Conservation (phyloP, 1,139 yeast species). For the Spathaspora jeffriesii region DNA sequence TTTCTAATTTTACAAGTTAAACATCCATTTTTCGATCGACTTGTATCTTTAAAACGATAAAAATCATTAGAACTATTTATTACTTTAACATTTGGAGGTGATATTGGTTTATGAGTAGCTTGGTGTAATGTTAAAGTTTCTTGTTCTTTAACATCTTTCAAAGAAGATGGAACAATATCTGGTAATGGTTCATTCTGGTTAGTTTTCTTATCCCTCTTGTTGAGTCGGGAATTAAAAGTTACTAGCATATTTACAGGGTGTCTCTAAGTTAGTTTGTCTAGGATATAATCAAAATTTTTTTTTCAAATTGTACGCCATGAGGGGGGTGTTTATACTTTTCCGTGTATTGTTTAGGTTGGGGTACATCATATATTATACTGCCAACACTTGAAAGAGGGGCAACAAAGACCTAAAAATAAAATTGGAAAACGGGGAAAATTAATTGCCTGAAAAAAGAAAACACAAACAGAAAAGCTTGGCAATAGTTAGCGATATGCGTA, state of each 20-base stretch:
- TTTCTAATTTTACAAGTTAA: constrained; percentile 70
- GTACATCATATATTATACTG: neutral
- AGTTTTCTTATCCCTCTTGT: constrained; percentile 4
- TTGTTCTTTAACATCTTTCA: neutral
- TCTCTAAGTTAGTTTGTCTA: neutral
- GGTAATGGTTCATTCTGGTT: neutral
- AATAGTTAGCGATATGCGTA: neutral
- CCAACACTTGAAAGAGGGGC: neutral
- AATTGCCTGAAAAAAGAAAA: neutral
- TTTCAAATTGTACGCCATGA: neutral
- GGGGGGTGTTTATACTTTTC: neutral
- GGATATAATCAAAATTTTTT: neutral
- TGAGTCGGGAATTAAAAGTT: constrained; percentile 16
- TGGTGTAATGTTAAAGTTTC: neutral
- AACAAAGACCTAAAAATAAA: neutral
- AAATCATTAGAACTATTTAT: constrained; percentile 13
- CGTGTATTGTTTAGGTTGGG: neutral
- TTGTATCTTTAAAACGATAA: constrained; percentile 12
- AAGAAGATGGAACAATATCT: neutral
- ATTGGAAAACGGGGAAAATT: neutral
- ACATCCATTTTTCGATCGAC: constrained; percentile 60
- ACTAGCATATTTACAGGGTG: constrained; percentile 14
- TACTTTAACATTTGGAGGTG: constrained; percentile 7
- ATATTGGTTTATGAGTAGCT: neutral
- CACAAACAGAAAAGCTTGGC: neutral